Evolutionary conservation across 1,284 basidiomycete species (phyloP).

Genomic region (Trametes hirsuta): DNA sequence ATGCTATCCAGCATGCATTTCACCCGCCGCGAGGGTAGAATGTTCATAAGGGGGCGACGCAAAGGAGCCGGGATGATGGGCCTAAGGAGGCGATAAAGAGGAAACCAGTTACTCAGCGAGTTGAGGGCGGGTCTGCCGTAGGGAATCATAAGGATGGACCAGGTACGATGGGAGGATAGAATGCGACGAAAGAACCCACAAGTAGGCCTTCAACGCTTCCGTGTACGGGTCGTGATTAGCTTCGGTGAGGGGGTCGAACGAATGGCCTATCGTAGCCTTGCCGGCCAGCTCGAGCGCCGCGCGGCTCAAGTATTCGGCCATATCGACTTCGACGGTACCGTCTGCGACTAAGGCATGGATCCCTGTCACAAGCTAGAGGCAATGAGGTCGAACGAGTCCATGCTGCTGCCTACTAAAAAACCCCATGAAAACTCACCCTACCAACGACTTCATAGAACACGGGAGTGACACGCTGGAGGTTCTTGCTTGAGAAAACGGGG

Average conservation of each 20-base stretch:
- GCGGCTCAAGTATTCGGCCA: conserved; percentile 33
- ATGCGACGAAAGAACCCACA: conserved; percentile 15
- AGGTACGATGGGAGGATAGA: neutral
- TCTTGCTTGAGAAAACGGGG: conserved; percentile 32
- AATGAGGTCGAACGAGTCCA: neutral
- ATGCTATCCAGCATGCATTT: conserved; percentile 6
- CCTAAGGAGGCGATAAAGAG: neutral
- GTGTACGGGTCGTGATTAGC: conserved; percentile 25
- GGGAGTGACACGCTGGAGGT: conserved; percentile 29
- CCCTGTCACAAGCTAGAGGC: conserved; percentile 16
- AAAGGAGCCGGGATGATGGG: neutral
- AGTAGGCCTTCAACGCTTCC: conserved; percentile 26
- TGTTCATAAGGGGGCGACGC: conserved; percentile 1
- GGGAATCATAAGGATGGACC: neutral
- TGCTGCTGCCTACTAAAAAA: no score
- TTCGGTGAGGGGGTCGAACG: conserved; percentile 31
- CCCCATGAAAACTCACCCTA: neutral
- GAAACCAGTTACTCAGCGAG: neutral
- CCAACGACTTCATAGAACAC: conserved; percentile 27
- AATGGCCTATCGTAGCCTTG: conserved; percentile 35
- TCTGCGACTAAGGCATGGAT: conserved; percentile 3
- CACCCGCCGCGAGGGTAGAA: conserved; percentile 4
- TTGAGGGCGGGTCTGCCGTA: neutral
- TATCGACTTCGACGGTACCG: conserved; percentile 27
- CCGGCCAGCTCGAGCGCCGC: conserved; percentile 36